phyloP scores from a whole-genome alignment of 2,329 filamentous ascomycete genomes.

The Lachnum nothofagi region DNA sequence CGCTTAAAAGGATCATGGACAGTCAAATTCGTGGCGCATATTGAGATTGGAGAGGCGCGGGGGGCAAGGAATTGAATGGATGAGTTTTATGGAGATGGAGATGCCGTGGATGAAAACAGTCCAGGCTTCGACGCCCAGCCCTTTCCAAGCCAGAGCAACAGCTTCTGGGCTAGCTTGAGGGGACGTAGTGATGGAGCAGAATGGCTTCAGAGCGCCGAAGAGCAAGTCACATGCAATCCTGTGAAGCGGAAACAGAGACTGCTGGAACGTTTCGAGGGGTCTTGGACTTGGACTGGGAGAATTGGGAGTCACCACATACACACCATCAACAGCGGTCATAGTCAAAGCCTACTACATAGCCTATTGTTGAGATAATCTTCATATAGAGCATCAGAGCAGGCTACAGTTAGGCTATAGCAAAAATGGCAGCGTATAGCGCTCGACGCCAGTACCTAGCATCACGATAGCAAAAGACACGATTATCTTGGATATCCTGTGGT shows the following conservation, averaged over 20 bases:
- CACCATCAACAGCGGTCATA: slow-evolving; percentile 33
- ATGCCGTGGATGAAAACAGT: background rate
- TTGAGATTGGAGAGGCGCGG: background rate
- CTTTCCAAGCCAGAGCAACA: background rate
- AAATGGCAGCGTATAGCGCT: slow-evolving; percentile 53
- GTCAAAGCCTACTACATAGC: slow-evolving; percentile 46
- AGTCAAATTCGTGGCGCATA: background rate
- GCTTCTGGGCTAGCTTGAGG: background rate
- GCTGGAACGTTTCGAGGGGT: slow-evolving; percentile 10
- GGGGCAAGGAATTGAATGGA: background rate
- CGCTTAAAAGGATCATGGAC: background rate
- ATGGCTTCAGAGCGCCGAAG: background rate
- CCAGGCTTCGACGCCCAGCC: background rate
- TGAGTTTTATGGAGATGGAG: background rate
- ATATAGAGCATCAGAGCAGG: slow-evolving; percentile 54
- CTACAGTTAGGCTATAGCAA: slow-evolving; percentile 46
- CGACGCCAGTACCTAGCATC: slow-evolving; percentile 65
- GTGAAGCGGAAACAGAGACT: slow-evolving; percentile 4
- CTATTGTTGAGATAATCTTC: slow-evolving; percentile 64
- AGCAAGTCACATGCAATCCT: slow-evolving; percentile 2
- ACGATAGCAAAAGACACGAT: slow-evolving; percentile 65
- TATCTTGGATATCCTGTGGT: slow-evolving; percentile 36
- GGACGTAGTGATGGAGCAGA: background rate
- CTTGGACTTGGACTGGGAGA: slow-evolving; percentile 4
- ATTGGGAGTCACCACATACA: slow-evolving; percentile 27